phyloP scores from a whole-genome alignment of 192 early-diverging fungal species.

The Coemansia sp. region DNA sequence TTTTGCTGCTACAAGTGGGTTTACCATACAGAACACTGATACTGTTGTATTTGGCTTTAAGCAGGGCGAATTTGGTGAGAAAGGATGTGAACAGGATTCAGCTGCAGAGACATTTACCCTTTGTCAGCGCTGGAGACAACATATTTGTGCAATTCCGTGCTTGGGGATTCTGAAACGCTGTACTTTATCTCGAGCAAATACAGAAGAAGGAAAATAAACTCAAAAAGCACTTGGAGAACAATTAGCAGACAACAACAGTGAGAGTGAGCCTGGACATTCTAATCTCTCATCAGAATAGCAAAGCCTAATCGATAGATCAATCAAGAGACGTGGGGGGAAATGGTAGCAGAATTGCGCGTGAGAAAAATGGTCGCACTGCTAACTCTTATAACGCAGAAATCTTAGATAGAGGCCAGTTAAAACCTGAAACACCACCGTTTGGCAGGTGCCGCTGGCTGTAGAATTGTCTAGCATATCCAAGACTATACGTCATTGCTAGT shows the following conservation, averaged over 20 bases:
- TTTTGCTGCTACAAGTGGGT: neutral
- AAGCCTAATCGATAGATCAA: neutral
- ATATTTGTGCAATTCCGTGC: neutral
- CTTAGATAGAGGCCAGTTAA: neutral
- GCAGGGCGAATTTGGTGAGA: neutral
- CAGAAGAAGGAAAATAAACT: neutral
- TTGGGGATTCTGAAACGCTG: neutral
- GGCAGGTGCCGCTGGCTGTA: neutral
- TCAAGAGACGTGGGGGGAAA: no score
- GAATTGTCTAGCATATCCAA: neutral
- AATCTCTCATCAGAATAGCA: no score
- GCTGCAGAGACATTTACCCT: slow-evolving; percentile 3
- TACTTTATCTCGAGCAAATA: neutral
- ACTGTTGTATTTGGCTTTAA: neutral
- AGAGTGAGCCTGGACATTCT: no score
- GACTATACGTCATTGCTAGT: neutral
- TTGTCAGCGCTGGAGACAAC: slow-evolving; percentile 15
- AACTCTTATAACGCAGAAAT: neutral
- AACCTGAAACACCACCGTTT: neutral
- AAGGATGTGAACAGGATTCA: neutral
- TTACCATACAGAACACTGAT: neutral
- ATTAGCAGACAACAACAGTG: no score
- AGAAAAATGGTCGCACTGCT: neutral
- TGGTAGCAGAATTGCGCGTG: neutral
- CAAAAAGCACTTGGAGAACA: neutral